Evolutionary conservation across 2,329 filamentous ascomycete genomes (phyloP), one percentile per base, ranked within the genome.

Genomic region (Annulohypoxylon truncatum): DNA sequence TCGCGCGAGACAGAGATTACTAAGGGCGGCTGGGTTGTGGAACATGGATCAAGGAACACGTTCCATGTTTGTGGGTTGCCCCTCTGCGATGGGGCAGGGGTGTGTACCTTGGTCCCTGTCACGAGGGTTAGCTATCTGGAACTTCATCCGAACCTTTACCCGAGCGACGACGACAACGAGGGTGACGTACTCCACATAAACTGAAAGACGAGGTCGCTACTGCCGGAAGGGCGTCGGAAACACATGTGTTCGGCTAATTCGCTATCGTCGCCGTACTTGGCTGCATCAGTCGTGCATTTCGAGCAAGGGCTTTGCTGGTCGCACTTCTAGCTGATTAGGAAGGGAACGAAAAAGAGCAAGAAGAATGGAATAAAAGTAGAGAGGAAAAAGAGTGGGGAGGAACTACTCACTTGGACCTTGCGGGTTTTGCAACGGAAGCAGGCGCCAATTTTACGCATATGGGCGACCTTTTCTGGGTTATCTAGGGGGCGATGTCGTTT

Each of bases 371-470:
- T 18, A 40, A 9, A 40, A 40, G 7, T 7, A 18, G 8, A 40
- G 12, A 40, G 9, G 8, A n/a, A 76, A 74, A 72, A 44, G 60
- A 61, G 61, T 52, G 65, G 59, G 38, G 47, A 28, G 35, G 33
- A 13, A 5, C 28, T 46, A 73, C 82, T 80, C 79, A 85, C 84
- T 71, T 77, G 75, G 70, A 81, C 80, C 77, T 84, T 85, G 69
- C 79, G 79, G 66, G 82, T 78, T 69, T 80, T 82, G 74, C 84
- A 85, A 61, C 79, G 80, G 57, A 82, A 77, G 70, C 84, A 86
- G 31, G 83, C 82, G 62, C 81, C 81, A 70, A 77, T 78, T 72
- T 82, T 82, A 68, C 84, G 82, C 57, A 85, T 82, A 58, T 80
- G 79, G 55, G 82, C 82, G 44, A 84, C 84, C 74, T 84, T 79